These are phyloP conservation scores for Multifurca ochricompacta DNA, from an alignment of 768 basidiomycete species.

Conservation along the genomic window DNA sequence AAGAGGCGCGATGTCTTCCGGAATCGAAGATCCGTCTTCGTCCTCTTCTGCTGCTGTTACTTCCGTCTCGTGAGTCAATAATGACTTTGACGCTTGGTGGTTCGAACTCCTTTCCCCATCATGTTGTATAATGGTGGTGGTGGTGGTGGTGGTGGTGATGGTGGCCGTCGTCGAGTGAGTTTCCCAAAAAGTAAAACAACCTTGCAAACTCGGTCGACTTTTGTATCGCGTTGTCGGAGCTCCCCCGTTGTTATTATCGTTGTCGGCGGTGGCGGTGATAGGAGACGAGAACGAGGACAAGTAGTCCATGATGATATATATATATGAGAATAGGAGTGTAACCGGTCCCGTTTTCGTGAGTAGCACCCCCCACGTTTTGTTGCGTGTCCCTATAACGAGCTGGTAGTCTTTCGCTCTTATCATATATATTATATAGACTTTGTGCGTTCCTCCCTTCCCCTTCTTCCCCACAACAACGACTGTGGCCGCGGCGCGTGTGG, in stretches of 20 bases:
- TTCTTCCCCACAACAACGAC: no score
- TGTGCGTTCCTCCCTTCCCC: no score
- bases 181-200: constrained; percentile 21
- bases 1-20: constrained; percentile 21
- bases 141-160: no score
- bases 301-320: constrained; percentile 13
- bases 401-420: no score
- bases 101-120: not conserved
- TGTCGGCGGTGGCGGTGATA: not conserved
- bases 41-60: no score
- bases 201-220: constrained; percentile 20
- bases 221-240: not conserved
- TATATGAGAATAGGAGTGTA: no score
- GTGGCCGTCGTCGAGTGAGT: constrained; percentile 15
- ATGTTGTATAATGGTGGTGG: no score
- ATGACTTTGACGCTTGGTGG: not conserved
- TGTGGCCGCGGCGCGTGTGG: constrained; percentile 8
- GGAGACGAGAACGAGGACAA: not conserved
- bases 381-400: no score
- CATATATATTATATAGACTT: no score
- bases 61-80: not conserved
- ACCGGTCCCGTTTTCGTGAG: no score
- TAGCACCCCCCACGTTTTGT: no score
- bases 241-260: no score
- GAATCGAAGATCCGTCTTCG: constrained; percentile 12